Percentiles rank a stretch among this genome's conserved stretches.
These are phyloP conservation scores for Forsythia viridissima DNA, from an alignment of 257 asterid genomes.

Conservation along the genomic window DNA sequence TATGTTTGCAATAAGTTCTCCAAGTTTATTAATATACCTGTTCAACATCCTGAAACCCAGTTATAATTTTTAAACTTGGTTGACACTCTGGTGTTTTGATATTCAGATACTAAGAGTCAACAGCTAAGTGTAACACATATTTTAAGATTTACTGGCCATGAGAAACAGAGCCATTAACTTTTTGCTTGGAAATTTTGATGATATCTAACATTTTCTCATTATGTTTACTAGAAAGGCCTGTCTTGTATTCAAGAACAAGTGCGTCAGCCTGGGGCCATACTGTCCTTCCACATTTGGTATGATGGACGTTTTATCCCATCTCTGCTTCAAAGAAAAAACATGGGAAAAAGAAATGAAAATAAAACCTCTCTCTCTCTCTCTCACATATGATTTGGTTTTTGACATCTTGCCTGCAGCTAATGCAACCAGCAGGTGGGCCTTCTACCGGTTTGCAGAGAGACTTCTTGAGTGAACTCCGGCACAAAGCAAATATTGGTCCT, in stretches of 20 bases:
- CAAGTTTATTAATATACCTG: background rate
- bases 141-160: constrained; percentile 2
- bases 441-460: constrained; percentile 66
- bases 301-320: constrained; percentile 17
- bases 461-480: constrained; percentile 69
- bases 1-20: constrained; percentile 14
- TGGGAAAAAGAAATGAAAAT: background rate
- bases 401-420: constrained; percentile 42
- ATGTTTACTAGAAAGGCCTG: constrained; percentile 67
- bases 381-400: constrained; percentile 3
- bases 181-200: background rate
- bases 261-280: constrained; percentile 68
- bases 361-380: background rate
- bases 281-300: constrained; percentile 82
- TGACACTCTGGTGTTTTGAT: background rate
- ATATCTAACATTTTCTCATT: constrained; percentile 17
- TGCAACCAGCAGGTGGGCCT: constrained; percentile 50
- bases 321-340: background rate
- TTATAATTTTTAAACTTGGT: background rate
- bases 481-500: constrained; percentile 46
- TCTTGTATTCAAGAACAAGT: constrained; percentile 59
- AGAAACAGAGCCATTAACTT: background rate
- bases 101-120: background rate
- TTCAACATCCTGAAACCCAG: background rate
- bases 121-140: background rate